Evolutionary conservation across 225 moss, liverwort and hornwort species (phyloP).

Genomic region (Pseudoscleropodium purum): DNA sequence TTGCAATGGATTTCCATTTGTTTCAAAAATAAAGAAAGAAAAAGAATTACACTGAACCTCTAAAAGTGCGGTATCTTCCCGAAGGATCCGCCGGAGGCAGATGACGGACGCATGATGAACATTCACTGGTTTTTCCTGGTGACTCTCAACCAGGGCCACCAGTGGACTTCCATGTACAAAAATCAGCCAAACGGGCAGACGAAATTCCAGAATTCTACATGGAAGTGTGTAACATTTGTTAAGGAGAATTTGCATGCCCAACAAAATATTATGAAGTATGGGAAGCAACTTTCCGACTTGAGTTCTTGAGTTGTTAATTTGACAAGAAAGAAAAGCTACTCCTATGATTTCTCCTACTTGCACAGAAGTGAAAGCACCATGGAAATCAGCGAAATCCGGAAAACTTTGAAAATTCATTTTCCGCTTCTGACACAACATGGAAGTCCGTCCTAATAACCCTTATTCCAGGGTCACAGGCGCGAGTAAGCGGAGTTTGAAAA

Average conservation of each 20-base stretch:
- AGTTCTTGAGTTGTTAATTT: not conserved
- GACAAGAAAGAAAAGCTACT: not conserved
- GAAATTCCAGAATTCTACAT: not conserved
- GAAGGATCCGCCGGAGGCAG: not conserved
- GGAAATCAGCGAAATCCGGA: not conserved
- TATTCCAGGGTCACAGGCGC: not conserved
- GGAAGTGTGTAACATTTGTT: not conserved
- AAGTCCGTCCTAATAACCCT: not conserved
- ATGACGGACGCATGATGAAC: not conserved
- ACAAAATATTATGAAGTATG: too few species aligned
- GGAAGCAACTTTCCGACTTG: not conserved
- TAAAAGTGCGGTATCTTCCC: not conserved
- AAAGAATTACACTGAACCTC: not conserved
- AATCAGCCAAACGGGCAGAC: fast-evolving
- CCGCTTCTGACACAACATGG: not conserved
- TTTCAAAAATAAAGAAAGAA: not conserved
- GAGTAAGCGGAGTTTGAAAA: not conserved
- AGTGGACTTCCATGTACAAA: not conserved
- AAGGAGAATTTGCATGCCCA: fast-evolving
- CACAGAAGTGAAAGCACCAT: too few species aligned
- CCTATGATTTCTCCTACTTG: not conserved
- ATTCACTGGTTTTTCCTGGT: not conserved
- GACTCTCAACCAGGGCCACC: not conserved
- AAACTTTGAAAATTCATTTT: not conserved
- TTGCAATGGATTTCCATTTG: too few species aligned